These are phyloP conservation scores for Yamadazyma triangularis DNA, from an alignment of 1,139 yeast species.

Conservation along the genomic window DNA sequence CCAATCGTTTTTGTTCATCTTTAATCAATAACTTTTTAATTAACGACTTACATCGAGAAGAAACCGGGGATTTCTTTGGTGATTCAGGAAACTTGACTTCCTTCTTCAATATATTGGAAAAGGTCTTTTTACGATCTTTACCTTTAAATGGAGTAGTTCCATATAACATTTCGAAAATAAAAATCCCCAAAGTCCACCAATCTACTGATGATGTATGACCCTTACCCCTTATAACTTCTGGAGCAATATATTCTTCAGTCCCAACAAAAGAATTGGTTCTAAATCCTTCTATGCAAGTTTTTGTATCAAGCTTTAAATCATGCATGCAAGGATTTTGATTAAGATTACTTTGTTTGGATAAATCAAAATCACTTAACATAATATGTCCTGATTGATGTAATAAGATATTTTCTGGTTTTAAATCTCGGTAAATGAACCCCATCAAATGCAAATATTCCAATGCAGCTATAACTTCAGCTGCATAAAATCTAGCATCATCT, in stretches of 20 bases:
- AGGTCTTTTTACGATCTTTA: slow-evolving; percentile 77
- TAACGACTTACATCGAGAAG: slow-evolving; percentile 73
- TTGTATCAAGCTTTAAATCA: slow-evolving; percentile 61
- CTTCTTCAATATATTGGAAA: slow-evolving; percentile 77
- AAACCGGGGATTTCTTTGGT: slow-evolving; percentile 37
- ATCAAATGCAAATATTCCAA: slow-evolving; percentile 89
- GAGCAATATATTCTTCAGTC: slow-evolving; percentile 96
- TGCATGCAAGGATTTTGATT: slow-evolving; percentile 18
- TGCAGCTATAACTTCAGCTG: slow-evolving; percentile 98
- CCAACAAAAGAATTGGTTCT: slow-evolving; percentile 97
- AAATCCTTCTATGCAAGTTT: slow-evolving; percentile 92
- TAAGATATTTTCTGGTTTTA: slow-evolving; percentile 91
- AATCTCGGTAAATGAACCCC: slow-evolving; percentile 94
- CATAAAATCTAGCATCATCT: slow-evolving; percentile 87
- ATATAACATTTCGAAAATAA: slow-evolving; percentile 87
- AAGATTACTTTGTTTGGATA: slow-evolving; percentile 77
- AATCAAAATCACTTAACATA: slow-evolving; percentile 94
- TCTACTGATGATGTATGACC: slow-evolving; percentile 98
- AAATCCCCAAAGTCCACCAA: slow-evolving; percentile 98
- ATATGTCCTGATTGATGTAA: slow-evolving; percentile 96
- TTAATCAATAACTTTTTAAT: slow-evolving; percentile 79
- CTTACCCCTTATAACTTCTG: slow-evolving; percentile 93
- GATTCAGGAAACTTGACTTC: slow-evolving; percentile 72
- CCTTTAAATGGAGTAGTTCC: slow-evolving; percentile 98
- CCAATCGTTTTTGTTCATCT: slow-evolving; percentile 83